Evolutionary conservation across 257 asterid species (phyloP).

Genomic region (Anisodus tanguticus): DNA sequence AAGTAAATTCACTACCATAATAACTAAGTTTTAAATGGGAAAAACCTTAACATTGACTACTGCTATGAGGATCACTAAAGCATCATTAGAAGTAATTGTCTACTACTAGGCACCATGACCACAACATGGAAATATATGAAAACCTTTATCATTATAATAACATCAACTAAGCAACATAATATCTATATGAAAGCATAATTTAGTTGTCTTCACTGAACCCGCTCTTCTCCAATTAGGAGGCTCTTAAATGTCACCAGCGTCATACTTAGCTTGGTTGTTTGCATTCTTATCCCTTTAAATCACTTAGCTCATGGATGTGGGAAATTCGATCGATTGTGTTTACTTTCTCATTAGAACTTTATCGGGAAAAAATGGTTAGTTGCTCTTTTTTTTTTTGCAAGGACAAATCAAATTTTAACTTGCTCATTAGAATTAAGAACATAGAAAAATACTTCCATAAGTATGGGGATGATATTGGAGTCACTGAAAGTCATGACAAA

Average conservation of each 20-base stretch:
- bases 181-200: neutral
- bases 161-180: too few species aligned
- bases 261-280: neutral
- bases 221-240: neutral
- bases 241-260: neutral
- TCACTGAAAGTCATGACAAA: neutral
- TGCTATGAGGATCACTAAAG: neutral
- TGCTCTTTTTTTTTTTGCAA: neutral
- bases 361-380: neutral
- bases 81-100: neutral
- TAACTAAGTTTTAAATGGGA: too few species aligned
- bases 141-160: too few species aligned
- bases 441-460: neutral
- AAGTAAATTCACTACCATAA: neutral
- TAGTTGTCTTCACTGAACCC: neutral
- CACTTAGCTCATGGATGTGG: neutral
- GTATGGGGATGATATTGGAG: neutral
- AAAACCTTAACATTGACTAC: neutral
- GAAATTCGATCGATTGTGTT: neutral
- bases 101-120: too few species aligned
- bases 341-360: neutral
- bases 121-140: too few species aligned
- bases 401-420: neutral
- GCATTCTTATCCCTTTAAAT: neutral
- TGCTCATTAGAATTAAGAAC: neutral